Evolutionary conservation across 495 filamentous ascomycete genomes (phyloP), one percentile per base, ranked within the genome.

Genomic region (Penicillium diatomitis): DNA sequence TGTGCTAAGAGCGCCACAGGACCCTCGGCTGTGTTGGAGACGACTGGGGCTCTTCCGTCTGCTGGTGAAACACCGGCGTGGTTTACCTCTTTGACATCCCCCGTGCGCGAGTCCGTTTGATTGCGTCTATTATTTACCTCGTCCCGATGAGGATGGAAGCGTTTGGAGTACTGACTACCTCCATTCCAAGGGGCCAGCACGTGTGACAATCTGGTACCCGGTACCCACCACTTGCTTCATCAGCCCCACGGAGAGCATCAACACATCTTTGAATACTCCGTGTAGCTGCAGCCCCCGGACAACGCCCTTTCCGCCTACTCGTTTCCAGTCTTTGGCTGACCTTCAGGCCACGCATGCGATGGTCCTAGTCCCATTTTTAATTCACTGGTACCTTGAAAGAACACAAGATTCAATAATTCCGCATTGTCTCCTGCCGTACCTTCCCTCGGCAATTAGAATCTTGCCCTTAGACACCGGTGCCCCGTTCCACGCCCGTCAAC

Each of bases 1-100:
- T 20, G 20, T 20, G 20, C 20, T 20, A 20, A 20, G 20, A 20
- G 20, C 20, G 20, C 20, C 20, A 20, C 20, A 20, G 20, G 20
- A 20, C 20, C 20, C 20, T 20, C 20, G 20, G 20, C 20, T 20
- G 20, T 20, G 20, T 20, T 20, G 20, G 20, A 20, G 20, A 20
- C 20, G 12, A 46, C 42, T 51, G 49, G 52, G 52, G 46, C 54
- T 48, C 35, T 52, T 8, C 38, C 46, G 33, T 20, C 10, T 10
- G 45, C 44, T 50, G 51, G 55, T 72, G 69, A 72, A 72, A 72
- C 69, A 69, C 69, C 66, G 69, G 69, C 62, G 63, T 49, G 58
- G 63, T 65, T 56, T 55, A 32, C 9, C n/a, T 39, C 7, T 45
- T 20, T 29, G 2, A n/a, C 29, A 30, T 42, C 12, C 48, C 41